phyloP scores from a whole-genome alignment of 768 basidiomycete species.

The Kockovaella imperatae region DNA sequence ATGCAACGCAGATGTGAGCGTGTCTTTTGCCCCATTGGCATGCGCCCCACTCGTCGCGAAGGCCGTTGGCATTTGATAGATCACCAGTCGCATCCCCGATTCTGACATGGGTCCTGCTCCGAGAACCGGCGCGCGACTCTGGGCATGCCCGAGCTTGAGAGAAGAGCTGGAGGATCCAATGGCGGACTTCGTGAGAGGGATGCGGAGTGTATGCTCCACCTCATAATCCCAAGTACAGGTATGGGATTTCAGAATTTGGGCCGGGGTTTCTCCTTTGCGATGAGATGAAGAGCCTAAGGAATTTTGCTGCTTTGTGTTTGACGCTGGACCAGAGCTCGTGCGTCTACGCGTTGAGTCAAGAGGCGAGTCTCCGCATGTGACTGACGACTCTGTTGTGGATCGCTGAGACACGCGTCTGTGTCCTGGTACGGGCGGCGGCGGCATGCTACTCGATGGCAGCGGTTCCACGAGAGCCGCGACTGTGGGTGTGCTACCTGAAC shows the following conservation, averaged over 20 bases:
- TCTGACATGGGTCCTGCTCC: conserved; percentile 25
- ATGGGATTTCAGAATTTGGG: conserved; percentile 10
- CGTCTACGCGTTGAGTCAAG: not conserved
- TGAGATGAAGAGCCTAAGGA: too few species aligned
- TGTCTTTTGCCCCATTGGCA: conserved; percentile 4
- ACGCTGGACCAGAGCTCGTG: not conserved
- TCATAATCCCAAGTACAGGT: conserved; percentile 28
- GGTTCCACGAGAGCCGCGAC: conserved; percentile 6
- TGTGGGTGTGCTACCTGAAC: conserved; percentile 8
- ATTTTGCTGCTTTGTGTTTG: not conserved
- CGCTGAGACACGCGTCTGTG: too few species aligned
- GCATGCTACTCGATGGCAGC: too few species aligned
- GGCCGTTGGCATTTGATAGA: conserved; percentile 17
- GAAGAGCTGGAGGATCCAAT: conserved; percentile 4
- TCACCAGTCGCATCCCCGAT: conserved; percentile 19
- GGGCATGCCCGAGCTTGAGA: not conserved
- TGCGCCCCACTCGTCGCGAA: not conserved
- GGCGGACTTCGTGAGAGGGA: conserved; percentile 22
- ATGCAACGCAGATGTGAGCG: not conserved
- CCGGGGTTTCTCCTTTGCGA: conserved; percentile 27
- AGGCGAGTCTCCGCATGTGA: not conserved
- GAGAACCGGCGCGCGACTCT: conserved; percentile 12
- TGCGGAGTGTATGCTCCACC: conserved; percentile 17
- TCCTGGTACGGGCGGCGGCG: too few species aligned
- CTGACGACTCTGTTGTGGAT: too few species aligned